Evolutionary conservation across 768 basidiomycete species (phyloP).

Genomic region (Phylloporus sp.): DNA sequence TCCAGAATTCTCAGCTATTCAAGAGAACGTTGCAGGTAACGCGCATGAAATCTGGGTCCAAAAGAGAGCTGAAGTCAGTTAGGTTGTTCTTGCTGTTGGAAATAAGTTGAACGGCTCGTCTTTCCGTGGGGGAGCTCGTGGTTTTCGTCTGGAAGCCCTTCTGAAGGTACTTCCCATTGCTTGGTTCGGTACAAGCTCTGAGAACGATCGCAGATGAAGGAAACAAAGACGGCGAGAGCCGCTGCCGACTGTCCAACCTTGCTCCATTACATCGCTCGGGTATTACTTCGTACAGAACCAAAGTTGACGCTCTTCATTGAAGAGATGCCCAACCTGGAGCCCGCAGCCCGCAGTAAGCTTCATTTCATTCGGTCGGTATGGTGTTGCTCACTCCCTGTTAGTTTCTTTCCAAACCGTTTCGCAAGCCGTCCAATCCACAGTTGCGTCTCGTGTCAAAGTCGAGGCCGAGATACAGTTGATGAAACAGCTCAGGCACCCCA

Average conservation of each 20-base stretch:
- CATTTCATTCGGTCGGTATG: not conserved
- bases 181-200: not conserved
- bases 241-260: constrained; percentile 76
- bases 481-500: constrained; percentile 28
- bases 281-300: constrained; percentile 66
- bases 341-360: constrained; percentile 68
- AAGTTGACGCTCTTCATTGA: constrained; percentile 68
- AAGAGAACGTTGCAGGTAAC: constrained; percentile 64
- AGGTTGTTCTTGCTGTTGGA: constrained; percentile 75
- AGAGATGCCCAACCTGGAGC: constrained; percentile 76
- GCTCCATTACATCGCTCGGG: constrained; percentile 83
- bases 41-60: not conserved
- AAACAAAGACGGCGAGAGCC: constrained; percentile 72
- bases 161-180: constrained; percentile 55
- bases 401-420: constrained; percentile 70
- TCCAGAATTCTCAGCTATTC: constrained; percentile 62
- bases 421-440: constrained; percentile 57
- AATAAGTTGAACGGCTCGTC: constrained; percentile 80
- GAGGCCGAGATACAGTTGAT: constrained; percentile 50
- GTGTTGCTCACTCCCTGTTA: constrained; percentile 24
- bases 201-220: constrained; percentile 57
- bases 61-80: not conserved
- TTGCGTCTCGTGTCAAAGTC: constrained; percentile 53
- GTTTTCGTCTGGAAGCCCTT: constrained; percentile 81
- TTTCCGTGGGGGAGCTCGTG: constrained; percentile 79